These are phyloP conservation scores for Brassica incana DNA, from an alignment of 345 rosid genomes.

Conservation along the genomic window DNA sequence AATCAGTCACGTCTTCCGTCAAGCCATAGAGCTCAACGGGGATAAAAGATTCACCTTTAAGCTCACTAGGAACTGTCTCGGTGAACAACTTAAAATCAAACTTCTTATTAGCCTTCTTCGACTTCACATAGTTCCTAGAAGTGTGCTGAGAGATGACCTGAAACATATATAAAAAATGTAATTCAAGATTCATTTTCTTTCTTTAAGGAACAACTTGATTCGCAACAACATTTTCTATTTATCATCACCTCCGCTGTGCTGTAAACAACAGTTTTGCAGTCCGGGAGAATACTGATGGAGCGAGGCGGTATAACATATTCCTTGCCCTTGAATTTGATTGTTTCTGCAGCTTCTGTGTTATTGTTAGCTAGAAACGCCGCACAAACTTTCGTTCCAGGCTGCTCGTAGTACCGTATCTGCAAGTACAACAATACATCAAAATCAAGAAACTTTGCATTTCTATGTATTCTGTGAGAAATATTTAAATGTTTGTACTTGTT, in stretches of 20 bases:
- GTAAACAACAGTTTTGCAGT: conserved; percentile 76
- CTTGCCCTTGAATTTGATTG: conserved; percentile 53
- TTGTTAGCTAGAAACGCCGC: conserved; percentile 89
- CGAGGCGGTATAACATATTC: conserved; percentile 55
- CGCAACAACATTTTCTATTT: neutral
- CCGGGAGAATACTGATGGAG: conserved; percentile 88
- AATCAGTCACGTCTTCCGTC: conserved; percentile 68
- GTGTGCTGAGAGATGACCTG: conserved; percentile 78
- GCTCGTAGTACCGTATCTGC: conserved; percentile 62
- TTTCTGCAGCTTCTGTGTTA: conserved; percentile 41
- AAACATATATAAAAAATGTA: neutral
- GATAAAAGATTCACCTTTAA: conserved; percentile 13
- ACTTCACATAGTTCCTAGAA: conserved; percentile 52
- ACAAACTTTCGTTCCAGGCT: conserved; percentile 54
- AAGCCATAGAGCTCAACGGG: conserved; percentile 65
- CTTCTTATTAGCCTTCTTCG: conserved; percentile 55
- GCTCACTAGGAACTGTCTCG: conserved; percentile 49
- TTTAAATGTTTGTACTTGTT: conserved; percentile 32
- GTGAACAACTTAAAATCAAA: conserved; percentile 55
- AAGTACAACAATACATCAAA: neutral
- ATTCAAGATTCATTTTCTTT: neutral
- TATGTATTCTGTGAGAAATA: neutral
- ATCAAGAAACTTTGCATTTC: neutral
- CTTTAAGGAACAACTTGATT: neutral
- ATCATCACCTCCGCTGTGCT: conserved; percentile 44